phyloP scores from a whole-genome alignment of 306 rosid genomes.

The Vigna unguiculata region DNA sequence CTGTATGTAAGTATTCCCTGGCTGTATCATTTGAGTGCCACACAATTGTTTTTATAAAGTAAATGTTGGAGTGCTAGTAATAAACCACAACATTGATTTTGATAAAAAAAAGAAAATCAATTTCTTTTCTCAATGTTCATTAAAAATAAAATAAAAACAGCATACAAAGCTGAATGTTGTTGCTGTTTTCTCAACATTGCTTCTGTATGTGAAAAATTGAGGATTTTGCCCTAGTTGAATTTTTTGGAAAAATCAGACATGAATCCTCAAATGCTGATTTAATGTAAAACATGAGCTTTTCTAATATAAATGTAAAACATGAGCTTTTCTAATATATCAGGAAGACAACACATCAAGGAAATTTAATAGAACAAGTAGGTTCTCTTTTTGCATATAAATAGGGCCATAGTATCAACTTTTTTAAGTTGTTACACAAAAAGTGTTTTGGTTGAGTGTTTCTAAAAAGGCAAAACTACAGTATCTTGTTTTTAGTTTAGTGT shows the following conservation, averaged over 20 bases:
- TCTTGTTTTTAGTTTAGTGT: background rate
- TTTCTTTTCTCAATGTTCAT: background rate
- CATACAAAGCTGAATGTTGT: slow-evolving; percentile 2
- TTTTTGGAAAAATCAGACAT: no score
- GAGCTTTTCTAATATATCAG: no score
- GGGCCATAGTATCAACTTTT: background rate
- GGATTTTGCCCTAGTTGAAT: no score
- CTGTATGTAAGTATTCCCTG: background rate
- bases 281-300: no score
- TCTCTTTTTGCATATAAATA: background rate
- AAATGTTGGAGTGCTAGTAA: background rate
- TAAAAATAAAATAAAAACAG: background rate
- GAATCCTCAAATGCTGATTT: no score
- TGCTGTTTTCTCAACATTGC: background rate
- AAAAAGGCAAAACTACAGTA: background rate
- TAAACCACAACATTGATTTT: no score
- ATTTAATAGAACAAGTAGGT: background rate
- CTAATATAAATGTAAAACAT: no score
- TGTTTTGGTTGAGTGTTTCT: background rate
- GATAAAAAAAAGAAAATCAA: background rate
- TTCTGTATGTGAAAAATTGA: background rate
- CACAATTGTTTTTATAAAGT: background rate
- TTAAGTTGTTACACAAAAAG: background rate
- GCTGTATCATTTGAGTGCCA: slow-evolving; percentile 1
- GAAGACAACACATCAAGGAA: background rate